These are phyloP conservation scores for Helicostylum pulchrum DNA, from an alignment of 192 early-diverging fungal genomes.

Conservation along the genomic window DNA sequence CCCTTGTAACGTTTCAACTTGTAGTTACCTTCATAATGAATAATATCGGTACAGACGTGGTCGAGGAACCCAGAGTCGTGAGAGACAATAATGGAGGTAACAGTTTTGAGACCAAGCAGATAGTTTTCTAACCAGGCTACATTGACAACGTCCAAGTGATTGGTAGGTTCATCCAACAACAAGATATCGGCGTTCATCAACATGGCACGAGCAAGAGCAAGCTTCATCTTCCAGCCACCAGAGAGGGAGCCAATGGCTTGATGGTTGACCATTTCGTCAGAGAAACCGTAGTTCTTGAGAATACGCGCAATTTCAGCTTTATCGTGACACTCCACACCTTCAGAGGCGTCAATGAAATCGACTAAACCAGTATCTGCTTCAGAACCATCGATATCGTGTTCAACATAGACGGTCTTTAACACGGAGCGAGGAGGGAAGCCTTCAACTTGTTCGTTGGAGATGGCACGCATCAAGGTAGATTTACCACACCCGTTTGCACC, in stretches of 20 bases:
- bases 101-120: constrained; percentile 62
- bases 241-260: constrained; percentile 68
- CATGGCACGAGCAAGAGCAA: constrained; percentile 82
- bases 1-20: constrained; percentile 79
- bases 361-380: constrained; percentile 67
- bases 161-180: constrained; percentile 83
- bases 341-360: constrained; percentile 62
- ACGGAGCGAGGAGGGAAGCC: constrained; percentile 74
- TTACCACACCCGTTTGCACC: constrained; percentile 79
- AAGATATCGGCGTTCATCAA: constrained; percentile 82
- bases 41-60: constrained; percentile 77
- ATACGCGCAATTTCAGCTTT: constrained; percentile 41
- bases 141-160: constrained; percentile 76
- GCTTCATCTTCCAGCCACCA: constrained; percentile 92
- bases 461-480: constrained; percentile 82
- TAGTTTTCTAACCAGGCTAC: constrained; percentile 69
- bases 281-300: constrained; percentile 67
- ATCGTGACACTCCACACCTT: constrained; percentile 55
- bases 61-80: constrained; percentile 87
- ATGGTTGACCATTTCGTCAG: constrained; percentile 58
- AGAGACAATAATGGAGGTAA: constrained; percentile 83
- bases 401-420: constrained; percentile 77
- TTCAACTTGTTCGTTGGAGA: constrained; percentile 78
- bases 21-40: constrained; percentile 72
- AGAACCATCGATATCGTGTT: constrained; percentile 72